phyloP scores from a whole-genome alignment of 2,329 filamentous ascomycete species.

The Paramyrothecium sp. region DNA sequence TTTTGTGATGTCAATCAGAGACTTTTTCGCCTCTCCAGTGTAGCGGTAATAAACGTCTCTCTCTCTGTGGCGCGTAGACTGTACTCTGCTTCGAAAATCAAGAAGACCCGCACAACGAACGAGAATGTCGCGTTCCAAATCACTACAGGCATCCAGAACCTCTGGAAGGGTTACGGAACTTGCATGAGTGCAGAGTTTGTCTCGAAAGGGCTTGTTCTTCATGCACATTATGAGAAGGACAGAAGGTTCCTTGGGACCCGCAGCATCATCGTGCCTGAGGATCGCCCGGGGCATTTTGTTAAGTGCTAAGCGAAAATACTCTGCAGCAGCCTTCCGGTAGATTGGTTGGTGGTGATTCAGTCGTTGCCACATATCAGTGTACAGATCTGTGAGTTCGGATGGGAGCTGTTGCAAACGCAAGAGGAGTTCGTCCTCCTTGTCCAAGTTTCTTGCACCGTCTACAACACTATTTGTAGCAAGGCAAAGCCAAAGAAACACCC shows the following conservation, averaged over 20 bases:
- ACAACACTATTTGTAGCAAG: background rate
- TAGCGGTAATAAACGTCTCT: background rate
- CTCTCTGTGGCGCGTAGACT: background rate
- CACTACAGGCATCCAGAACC: background rate
- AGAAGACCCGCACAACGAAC: slow-evolving; percentile 5
- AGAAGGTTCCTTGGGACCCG: background rate
- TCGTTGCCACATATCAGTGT: slow-evolving; percentile 10
- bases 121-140: background rate
- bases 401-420: background rate
- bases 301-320: slow-evolving; percentile 5
- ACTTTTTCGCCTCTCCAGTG: background rate
- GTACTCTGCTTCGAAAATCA: background rate
- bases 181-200: background rate
- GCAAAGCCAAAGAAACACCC: slow-evolving; percentile 8
- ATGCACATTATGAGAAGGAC: slow-evolving; percentile 4
- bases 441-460: background rate
- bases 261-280: too few species aligned
- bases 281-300: background rate
- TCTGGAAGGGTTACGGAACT: background rate
- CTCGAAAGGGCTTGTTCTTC: background rate
- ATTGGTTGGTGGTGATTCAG: slow-evolving; percentile 2
- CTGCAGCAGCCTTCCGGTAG: slow-evolving; percentile 2
- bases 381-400: slow-evolving; percentile 3
- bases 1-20: too few species aligned
- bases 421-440: background rate